Percentiles rank a stretch among this genome's conserved stretches.
Conservation (phyloP, 169 alveolate species). For the Cryptosporidium bovis region DNA sequence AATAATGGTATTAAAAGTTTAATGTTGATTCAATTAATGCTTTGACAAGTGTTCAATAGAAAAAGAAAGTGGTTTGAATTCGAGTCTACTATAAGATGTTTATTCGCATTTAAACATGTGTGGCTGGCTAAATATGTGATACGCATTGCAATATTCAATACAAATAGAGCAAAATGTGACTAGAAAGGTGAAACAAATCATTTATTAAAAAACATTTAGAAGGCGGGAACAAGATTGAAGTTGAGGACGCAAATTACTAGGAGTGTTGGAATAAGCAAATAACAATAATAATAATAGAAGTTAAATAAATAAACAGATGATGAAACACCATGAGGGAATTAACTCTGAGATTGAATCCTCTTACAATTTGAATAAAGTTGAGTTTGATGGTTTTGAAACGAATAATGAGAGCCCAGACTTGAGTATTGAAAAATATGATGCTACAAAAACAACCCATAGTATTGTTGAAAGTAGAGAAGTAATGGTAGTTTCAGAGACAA, state of each 20-base stretch:
- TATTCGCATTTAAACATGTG: too few species aligned
- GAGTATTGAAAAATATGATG: background rate
- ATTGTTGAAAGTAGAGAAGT: background rate
- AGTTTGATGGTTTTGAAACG: conserved; percentile 18
- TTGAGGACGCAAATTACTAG: background rate
- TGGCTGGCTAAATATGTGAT: too few species aligned
- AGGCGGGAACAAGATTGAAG: conserved; percentile 7
- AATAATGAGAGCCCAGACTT: conserved; percentile 25
- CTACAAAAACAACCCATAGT: background rate
- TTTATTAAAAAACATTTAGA: background rate
- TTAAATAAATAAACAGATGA: background rate
- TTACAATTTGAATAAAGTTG: background rate
- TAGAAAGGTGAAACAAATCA: background rate
- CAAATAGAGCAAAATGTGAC: too few species aligned
- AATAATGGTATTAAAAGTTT: too few species aligned
- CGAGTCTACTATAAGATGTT: too few species aligned
- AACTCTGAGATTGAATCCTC: conserved; percentile 32
- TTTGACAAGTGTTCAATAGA: too few species aligned
- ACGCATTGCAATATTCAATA: too few species aligned
- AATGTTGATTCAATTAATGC: too few species aligned
- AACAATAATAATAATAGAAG: too few species aligned
- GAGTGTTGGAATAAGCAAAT: background rate
- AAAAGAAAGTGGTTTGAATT: too few species aligned
- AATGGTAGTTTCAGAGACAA: conserved; percentile 10
- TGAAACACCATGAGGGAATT: background rate